A percentile compares a stretch with the other conserved stretches of the same genome.
phyloP scores from a whole-genome alignment of 345 rosid genomes.

The Laguncularia racemosa region DNA sequence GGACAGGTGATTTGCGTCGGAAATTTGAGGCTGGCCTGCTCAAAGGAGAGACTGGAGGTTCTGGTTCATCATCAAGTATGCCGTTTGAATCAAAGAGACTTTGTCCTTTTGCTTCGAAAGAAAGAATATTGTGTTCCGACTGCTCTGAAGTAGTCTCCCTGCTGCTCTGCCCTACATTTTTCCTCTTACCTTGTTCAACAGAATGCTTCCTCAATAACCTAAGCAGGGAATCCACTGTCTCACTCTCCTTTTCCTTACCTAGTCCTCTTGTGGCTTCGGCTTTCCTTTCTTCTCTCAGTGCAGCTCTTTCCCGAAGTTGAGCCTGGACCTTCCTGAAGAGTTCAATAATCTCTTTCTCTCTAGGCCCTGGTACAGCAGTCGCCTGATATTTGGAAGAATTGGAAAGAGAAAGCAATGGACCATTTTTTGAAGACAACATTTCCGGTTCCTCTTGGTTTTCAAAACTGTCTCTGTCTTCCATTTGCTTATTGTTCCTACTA shows the following conservation, averaged over 20 bases:
- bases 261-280: conserved; percentile 40
- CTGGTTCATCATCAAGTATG: conserved; percentile 11
- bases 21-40: conserved; percentile 78
- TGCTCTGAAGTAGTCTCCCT: conserved; percentile 25
- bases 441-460: conserved; percentile 53
- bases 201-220: conserved; percentile 81
- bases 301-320: conserved; percentile 83
- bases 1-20: conserved; percentile 64
- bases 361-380: conserved; percentile 65
- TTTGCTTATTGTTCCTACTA: conserved; percentile 51
- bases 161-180: conserved; percentile 17
- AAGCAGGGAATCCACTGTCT: conserved; percentile 76
- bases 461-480: conserved; percentile 47
- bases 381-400: conserved; percentile 60
- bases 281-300: conserved; percentile 52
- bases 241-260: conserved; percentile 45
- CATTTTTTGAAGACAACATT: conserved; percentile 47
- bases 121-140: conserved; percentile 16
- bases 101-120: conserved; percentile 31
- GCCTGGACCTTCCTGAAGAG: conserved; percentile 85
- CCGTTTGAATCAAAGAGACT: conserved; percentile 19
- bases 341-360: conserved; percentile 85
- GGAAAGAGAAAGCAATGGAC: conserved; percentile 52
- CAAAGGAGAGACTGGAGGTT: conserved; percentile 31
- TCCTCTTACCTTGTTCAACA: conserved; percentile 50